Percentiles rank a stretch among this genome's conserved stretches.
These are phyloP conservation scores for Trametes hirsuta DNA, from an alignment of 1,284 basidiomycete species.

Conservation along the genomic window DNA sequence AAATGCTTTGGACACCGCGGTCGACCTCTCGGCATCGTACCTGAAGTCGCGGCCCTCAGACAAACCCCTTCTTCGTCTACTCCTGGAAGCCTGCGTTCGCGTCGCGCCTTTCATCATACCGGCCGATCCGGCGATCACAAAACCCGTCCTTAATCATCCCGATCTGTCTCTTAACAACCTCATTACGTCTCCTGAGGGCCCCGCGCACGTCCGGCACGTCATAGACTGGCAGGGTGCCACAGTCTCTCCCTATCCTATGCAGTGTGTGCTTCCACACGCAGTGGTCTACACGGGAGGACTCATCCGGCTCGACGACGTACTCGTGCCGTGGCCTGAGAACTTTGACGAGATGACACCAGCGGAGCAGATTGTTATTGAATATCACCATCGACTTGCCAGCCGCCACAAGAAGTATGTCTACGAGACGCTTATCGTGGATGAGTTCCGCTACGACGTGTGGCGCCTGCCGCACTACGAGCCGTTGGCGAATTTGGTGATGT, in stretches of 20 bases:
- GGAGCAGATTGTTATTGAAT: slow-evolving; percentile 1
- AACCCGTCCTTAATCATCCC: slow-evolving; percentile 12
- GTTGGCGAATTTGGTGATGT: neutral
- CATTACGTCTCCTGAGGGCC: slow-evolving; percentile 8
- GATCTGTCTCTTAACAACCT: slow-evolving; percentile 8
- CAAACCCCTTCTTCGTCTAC: slow-evolving; percentile 4
- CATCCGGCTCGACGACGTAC: slow-evolving; percentile 7
- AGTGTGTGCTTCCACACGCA: neutral
- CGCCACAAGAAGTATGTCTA: neutral
- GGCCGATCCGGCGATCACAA: neutral
- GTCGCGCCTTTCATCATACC: slow-evolving; percentile 9
- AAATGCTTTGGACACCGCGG: neutral
- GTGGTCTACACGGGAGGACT: slow-evolving; percentile 2
- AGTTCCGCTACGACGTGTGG: neutral
- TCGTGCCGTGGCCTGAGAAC: slow-evolving; percentile 6
- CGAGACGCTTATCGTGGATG: neutral
- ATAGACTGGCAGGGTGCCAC: slow-evolving; percentile 18
- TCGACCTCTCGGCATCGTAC: neutral
- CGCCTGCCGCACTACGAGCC: neutral
- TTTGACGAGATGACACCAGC: slow-evolving; percentile 9
- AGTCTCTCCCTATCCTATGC: slow-evolving; percentile 10
- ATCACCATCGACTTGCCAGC: slow-evolving; percentile 6
- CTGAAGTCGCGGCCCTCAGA: slow-evolving; percentile 4
- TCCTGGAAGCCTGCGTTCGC: slow-evolving; percentile 10
- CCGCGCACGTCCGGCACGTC: neutral